These are phyloP conservation scores for Bauhinia variegata DNA, from an alignment of 306 rosid species.

Conservation along the genomic window DNA sequence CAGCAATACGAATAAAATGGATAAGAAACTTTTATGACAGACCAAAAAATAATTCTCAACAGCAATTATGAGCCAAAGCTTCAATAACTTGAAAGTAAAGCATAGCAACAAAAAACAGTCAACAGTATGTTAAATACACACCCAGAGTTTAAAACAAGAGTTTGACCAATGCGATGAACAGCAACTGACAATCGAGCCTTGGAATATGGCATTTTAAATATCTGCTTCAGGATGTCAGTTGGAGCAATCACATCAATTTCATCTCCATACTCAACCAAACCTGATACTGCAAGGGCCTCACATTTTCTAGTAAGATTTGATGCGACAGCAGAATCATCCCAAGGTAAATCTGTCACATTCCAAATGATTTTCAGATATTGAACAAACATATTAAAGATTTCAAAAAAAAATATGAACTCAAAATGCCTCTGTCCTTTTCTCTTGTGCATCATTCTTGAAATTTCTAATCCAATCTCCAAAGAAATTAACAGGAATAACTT, in stretches of 20 bases:
- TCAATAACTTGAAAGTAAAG: constrained; percentile 19
- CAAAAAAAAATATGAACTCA: no score
- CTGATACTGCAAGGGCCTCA: constrained; percentile 92
- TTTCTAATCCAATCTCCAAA: no score
- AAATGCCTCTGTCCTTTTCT: no score
- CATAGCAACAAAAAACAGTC: constrained; percentile 16
- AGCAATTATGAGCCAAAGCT: constrained; percentile 13
- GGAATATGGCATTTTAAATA: constrained; percentile 94
- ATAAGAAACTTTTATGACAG: constrained; percentile 17
- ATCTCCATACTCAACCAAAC: constrained; percentile 91
- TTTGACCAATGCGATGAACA: constrained; percentile 87
- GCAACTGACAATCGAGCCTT: constrained; percentile 89
- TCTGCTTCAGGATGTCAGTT: constrained; percentile 89
- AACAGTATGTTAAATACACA: constrained; percentile 40
- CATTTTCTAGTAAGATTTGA: constrained; percentile 83
- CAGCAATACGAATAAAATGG: neutral
- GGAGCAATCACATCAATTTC: constrained; percentile 97
- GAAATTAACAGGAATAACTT: no score
- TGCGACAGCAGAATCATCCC: constrained; percentile 72
- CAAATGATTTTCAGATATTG: constrained; percentile 27
- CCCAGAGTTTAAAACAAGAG: constrained; percentile 92
- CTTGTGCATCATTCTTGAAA: no score
- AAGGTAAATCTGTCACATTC: constrained; percentile 67
- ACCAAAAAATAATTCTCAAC: constrained; percentile 31
- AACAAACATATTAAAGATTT: neutral